Evolutionary conservation across 257 asterid genomes (phyloP).

Genomic region (Gynochthodes officinalis): DNA sequence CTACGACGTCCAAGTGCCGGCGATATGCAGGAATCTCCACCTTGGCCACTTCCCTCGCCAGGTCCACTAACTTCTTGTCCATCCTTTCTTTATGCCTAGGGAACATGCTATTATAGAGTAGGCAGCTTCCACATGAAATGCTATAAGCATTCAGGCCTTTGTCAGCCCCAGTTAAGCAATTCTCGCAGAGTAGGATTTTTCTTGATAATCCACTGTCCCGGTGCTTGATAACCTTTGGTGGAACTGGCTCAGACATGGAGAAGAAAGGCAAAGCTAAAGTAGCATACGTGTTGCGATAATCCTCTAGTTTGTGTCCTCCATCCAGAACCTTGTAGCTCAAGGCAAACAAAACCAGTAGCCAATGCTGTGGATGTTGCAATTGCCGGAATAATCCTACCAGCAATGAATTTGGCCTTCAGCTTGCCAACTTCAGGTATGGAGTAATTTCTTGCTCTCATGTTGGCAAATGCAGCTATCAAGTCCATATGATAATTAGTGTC

Average conservation of each 20-base stretch:
- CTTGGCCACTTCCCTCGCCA: constrained; percentile 76
- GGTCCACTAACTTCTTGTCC: constrained; percentile 67
- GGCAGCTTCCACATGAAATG: constrained; percentile 77
- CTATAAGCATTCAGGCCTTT: constrained; percentile 80
- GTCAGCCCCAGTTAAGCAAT: constrained; percentile 67
- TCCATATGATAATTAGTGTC: constrained; percentile 94
- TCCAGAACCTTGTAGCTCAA: constrained; percentile 81
- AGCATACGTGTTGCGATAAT: constrained; percentile 86
- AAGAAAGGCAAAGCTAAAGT: constrained; percentile 81
- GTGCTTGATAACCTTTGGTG: constrained; percentile 69
- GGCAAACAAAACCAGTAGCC: constrained; percentile 93
- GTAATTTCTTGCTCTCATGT: constrained; percentile 96
- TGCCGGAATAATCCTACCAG: constrained; percentile 90
- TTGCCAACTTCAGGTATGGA: constrained; percentile 85
- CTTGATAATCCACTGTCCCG: constrained; percentile 56
- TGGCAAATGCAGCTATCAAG: constrained; percentile 81
- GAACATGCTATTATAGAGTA: constrained; percentile 77
- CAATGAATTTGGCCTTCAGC: constrained; percentile 85
- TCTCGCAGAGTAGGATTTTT: constrained; percentile 68
- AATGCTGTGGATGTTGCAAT: constrained; percentile 90
- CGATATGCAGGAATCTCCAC: constrained; percentile 68
- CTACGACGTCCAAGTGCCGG: constrained; percentile 68
- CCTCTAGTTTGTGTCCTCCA: constrained; percentile 76
- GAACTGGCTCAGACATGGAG: constrained; percentile 87
- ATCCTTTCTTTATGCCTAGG: constrained; percentile 79